A percentile compares a stretch with the other conserved stretches of the same genome.
phyloP scores from a whole-genome alignment of 2,329 filamentous ascomycete genomes.

The Ophiocordyceps camponoti-saundersi region DNA sequence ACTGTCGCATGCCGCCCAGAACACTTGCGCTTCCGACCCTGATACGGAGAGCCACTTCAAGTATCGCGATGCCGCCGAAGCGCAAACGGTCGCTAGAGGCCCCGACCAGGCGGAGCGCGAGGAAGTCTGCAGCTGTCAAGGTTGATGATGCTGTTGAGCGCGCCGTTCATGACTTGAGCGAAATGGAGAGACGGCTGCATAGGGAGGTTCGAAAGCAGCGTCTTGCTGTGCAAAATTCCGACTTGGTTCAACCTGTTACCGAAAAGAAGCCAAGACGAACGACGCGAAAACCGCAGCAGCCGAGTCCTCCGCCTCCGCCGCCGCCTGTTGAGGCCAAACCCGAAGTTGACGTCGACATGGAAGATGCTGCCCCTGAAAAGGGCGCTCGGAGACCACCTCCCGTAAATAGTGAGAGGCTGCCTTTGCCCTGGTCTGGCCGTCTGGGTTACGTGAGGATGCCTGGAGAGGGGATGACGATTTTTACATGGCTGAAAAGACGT shows the following conservation, averaged over 20 bases:
- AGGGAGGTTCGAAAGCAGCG: slow-evolving; percentile 27
- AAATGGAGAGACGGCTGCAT: slow-evolving; percentile 31
- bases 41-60: neutral
- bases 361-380: slow-evolving; percentile 13
- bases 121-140: slow-evolving; percentile 4
- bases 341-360: neutral
- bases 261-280: neutral
- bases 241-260: slow-evolving; percentile 5
- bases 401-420: slow-evolving; percentile 68
- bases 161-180: slow-evolving; percentile 25
- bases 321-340: neutral
- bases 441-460: slow-evolving; percentile 58
- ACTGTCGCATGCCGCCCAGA: neutral
- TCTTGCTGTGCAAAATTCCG: slow-evolving; percentile 25
- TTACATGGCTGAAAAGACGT: neutral
- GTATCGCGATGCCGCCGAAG: slow-evolving; percentile 18
- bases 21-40: neutral
- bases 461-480: neutral
- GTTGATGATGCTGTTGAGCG: slow-evolving; percentile 14
- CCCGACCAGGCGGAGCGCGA: slow-evolving; percentile 11
- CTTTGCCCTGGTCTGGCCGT: slow-evolving; percentile 78
- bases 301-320: neutral
- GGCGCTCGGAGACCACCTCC: slow-evolving; percentile 45
- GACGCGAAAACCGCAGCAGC: neutral
- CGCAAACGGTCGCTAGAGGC: slow-evolving; percentile 15